phyloP scores from a whole-genome alignment of 2,329 filamentous ascomycete species.

The Alternaria sp. region DNA sequence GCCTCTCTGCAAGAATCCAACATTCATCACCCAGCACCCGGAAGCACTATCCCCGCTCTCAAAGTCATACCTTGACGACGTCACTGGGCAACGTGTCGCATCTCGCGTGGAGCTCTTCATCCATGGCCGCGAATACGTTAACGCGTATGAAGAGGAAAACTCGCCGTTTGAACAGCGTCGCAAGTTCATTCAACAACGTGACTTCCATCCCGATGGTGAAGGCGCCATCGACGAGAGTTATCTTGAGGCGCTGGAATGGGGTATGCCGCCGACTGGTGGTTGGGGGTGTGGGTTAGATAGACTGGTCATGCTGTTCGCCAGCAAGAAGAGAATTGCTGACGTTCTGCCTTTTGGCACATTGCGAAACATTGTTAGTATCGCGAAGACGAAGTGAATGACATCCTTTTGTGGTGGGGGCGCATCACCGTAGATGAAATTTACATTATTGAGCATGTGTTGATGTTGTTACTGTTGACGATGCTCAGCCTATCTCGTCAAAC shows the following conservation, averaged over 20 bases:
- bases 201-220: constrained; percentile 46
- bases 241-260: constrained; percentile 83
- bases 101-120: constrained; percentile 88
- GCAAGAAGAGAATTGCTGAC: constrained; percentile 80
- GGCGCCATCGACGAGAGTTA: constrained; percentile 78
- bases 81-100: constrained; percentile 73
- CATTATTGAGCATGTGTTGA: not conserved
- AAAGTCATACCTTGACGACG: constrained; percentile 80
- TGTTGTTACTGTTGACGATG: not conserved
- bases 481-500: not conserved
- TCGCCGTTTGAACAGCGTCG: constrained; percentile 83
- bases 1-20: constrained; percentile 72
- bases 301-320: constrained; percentile 88
- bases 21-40: constrained; percentile 90
- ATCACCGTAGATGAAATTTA: not conserved
- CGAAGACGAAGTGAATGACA: constrained; percentile 34
- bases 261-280: constrained; percentile 91
- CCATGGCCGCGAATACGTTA: constrained; percentile 81
- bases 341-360: constrained; percentile 89
- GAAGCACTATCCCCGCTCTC: constrained; percentile 89
- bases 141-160: constrained; percentile 99
- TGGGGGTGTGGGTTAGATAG: constrained; percentile 96
- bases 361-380: constrained; percentile 62
- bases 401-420: not conserved
- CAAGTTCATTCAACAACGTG: constrained; percentile 75